These are phyloP conservation scores for Tanacetum coccineum DNA, from an alignment of 129 eudicot genomes.

Conservation along the genomic window DNA sequence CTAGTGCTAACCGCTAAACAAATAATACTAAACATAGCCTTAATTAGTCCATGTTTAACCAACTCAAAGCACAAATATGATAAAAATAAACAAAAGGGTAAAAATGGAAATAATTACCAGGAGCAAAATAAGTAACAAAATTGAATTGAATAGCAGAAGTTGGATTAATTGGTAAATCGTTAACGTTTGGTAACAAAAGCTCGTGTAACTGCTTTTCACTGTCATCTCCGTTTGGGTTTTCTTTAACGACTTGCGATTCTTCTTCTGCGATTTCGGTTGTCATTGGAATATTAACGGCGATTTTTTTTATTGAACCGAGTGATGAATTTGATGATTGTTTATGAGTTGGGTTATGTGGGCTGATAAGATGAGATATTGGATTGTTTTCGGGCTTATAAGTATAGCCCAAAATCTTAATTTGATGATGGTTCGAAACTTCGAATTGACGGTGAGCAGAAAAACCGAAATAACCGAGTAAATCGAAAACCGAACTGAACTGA, in stretches of 20 bases:
- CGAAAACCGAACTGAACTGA: too few relatives aligned
- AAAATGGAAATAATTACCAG: constrained; percentile 41
- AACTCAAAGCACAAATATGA: background rate
- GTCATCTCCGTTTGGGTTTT: constrained; percentile 37
- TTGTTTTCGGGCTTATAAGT: background rate
- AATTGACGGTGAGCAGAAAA: too few relatives aligned
- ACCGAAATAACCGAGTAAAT: too few relatives aligned
- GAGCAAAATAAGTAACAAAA: constrained; percentile 63
- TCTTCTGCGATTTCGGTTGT: constrained; percentile 18
- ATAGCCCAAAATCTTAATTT: background rate
- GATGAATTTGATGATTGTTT: background rate
- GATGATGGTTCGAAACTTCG: background rate
- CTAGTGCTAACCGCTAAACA: too few relatives aligned
- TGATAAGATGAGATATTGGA: constrained; percentile 4
- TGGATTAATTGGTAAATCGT: constrained; percentile 59
- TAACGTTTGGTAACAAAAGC: constrained; percentile 52
- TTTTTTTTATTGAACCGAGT: constrained; percentile 1
- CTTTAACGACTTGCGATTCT: background rate
- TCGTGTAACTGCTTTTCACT: constrained; percentile 40
- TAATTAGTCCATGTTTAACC: background rate
- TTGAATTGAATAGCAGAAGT: constrained; percentile 65
- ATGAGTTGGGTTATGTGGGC: background rate
- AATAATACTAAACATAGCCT: background rate
- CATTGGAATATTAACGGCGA: constrained; percentile 16
- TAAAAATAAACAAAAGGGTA: background rate